Evolutionary conservation across 1,284 basidiomycete genomes (phyloP), one percentile per base, ranked within the genome.

Genomic region (Rhodotorula sp.): DNA sequence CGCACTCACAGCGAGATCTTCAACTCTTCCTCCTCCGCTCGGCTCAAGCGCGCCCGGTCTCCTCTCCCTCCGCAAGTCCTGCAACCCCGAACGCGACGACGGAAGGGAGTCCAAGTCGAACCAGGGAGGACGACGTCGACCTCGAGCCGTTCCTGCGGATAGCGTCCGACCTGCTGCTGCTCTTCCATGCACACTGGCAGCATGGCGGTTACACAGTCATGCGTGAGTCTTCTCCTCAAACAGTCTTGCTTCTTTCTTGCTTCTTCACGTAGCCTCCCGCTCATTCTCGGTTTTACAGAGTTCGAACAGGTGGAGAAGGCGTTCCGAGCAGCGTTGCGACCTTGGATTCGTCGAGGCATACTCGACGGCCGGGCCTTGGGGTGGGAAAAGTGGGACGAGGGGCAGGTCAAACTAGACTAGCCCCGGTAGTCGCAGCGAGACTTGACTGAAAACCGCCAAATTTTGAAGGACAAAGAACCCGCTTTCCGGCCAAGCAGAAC

Each of bases 101-200:
- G 29, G 54, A 26, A 5, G 15, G 54, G 2, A 16, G 26, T 29
- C 3, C 54, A 56, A 10, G 29, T 15, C 6, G 23, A 15, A n/a
- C 23, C 29, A 5, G 16, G 14, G 12, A n/a, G n/a, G 54, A n/a
- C 10, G 23, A 23, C n/a, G 20, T 34, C 51, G 67, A 73, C 21
- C 57, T 68, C 57, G 52, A 58, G 1, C 62, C 70, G 0, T 67
- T 76, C 57, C 46, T 76, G 29, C 62, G 62, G 3, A 49, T 74
- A 43, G 29, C 71, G 1, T 47, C 68, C 39, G 70, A 74, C 3
- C 34, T 76, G 12, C 43, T 75, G 5, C 64, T 72, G 3, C 70
- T 76, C 47, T 76, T 76, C 46, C 75, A 76, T 48, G 62, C 69
- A 10, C 67, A 73, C 46, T 76, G 75, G 75, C 58, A 58, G 20